Conservation (phyloP, 768 basidiomycete genomes). For the Jaapia argillacea region DNA sequence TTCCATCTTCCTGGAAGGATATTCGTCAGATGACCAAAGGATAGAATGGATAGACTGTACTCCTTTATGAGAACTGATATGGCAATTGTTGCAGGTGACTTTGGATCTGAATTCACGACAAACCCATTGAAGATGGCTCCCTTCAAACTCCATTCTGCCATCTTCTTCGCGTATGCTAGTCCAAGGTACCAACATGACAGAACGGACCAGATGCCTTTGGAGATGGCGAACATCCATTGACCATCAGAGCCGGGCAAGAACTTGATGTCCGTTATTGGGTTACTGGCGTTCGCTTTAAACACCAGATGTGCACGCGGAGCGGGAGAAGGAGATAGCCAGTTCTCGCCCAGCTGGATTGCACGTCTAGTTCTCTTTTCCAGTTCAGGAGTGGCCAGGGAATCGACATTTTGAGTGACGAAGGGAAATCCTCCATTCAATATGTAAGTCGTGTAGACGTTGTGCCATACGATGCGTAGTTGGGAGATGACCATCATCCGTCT, state of each 20-base stretch:
- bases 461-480: constrained; percentile 45
- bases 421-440: constrained; percentile 37
- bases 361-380: constrained; percentile 35
- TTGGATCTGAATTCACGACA: constrained; percentile 34
- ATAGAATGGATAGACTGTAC: too few species aligned
- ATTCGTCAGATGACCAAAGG: too few species aligned
- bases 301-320: constrained; percentile 2
- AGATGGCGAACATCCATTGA: constrained; percentile 40
- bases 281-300: constrained; percentile 22
- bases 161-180: constrained; percentile 13
- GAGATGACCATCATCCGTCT: constrained; percentile 35
- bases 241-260: constrained; percentile 38
- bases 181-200: constrained; percentile 43
- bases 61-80: constrained; percentile 24
- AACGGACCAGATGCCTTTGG: constrained; percentile 52
- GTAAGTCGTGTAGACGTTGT: constrained; percentile 32
- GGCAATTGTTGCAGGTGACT: constrained; percentile 38
- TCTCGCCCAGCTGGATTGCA: constrained; percentile 35
- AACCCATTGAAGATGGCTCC: constrained; percentile 44
- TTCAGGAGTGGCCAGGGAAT: constrained; percentile 28
- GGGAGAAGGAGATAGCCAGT: constrained; percentile 30
- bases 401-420: constrained; percentile 30
- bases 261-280: constrained; percentile 39
- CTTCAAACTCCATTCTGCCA: constrained; percentile 43
- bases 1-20: too few species aligned